These are phyloP conservation scores for Gossypium stocksii DNA, from an alignment of 345 rosid genomes.

Conservation along the genomic window DNA sequence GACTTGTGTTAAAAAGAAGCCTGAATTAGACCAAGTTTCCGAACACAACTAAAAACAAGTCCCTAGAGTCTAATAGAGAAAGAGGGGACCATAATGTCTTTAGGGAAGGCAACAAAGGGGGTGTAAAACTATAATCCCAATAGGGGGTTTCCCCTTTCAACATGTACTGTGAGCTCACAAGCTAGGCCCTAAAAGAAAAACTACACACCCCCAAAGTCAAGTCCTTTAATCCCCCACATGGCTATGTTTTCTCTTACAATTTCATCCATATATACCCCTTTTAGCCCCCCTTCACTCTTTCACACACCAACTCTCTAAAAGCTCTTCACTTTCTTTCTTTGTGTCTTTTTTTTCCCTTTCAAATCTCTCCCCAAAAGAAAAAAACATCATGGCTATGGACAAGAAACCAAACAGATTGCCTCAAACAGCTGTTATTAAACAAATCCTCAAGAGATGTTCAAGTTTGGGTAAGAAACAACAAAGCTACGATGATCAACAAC, in stretches of 20 bases:
- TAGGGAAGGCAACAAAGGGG: slow-evolving; percentile 21
- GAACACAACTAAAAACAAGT: too few species aligned
- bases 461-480: slow-evolving; percentile 76
- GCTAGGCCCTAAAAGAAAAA: slow-evolving; percentile 21
- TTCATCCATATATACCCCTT: slow-evolving; percentile 34
- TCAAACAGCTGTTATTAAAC: slow-evolving; percentile 68
- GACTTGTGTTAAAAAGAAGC: too few species aligned
- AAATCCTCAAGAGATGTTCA: slow-evolving; percentile 71
- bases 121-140: slow-evolving; percentile 15
- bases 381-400: slow-evolving; percentile 47
- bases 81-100: slow-evolving; percentile 27
- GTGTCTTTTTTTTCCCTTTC: neutral
- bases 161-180: slow-evolving; percentile 21
- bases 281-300: neutral
- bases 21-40: too few species aligned
- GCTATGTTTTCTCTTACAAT: slow-evolving; percentile 8
- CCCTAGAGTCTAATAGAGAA: too few species aligned
- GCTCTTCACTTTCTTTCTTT: neutral
- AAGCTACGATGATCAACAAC: slow-evolving; percentile 35
- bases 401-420: slow-evolving; percentile 44
- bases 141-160: slow-evolving; percentile 15
- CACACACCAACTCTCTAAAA: slow-evolving; percentile 6
- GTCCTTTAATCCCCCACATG: slow-evolving; percentile 29
- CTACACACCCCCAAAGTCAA: neutral
- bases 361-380: neutral